phyloP scores from a whole-genome alignment of 2,329 filamentous ascomycete species.

The Tolypocladium album region DNA sequence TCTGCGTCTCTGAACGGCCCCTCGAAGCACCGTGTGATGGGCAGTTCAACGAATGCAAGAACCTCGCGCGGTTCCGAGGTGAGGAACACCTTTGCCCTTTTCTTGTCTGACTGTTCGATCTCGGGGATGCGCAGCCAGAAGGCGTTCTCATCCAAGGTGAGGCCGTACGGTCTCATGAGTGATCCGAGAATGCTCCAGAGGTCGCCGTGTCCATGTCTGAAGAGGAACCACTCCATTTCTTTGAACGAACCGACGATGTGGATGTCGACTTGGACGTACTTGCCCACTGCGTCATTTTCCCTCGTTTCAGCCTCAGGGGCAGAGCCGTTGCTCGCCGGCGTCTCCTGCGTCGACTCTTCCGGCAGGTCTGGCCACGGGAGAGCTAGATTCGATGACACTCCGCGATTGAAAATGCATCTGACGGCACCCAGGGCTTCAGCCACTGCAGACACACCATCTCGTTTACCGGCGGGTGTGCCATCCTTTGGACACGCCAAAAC shows the following conservation, averaged over 20 bases:
- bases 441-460: slow-evolving; percentile 20
- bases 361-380: slow-evolving; percentile 38
- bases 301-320: not conserved
- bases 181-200: slow-evolving; percentile 54
- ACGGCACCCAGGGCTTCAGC: slow-evolving; percentile 31
- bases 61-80: slow-evolving; percentile 43
- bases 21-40: slow-evolving; percentile 33
- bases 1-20: slow-evolving; percentile 41
- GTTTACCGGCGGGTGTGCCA: not conserved
- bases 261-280: slow-evolving; percentile 60
- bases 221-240: slow-evolving; percentile 50
- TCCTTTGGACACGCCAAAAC: slow-evolving; percentile 35
- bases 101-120: slow-evolving; percentile 49
- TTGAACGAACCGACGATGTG: slow-evolving; percentile 34
- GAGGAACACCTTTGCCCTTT: slow-evolving; percentile 48
- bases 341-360: not conserved
- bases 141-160: slow-evolving; percentile 53
- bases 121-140: slow-evolving; percentile 57
- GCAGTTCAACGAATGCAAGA: slow-evolving; percentile 54
- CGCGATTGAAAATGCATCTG: slow-evolving; percentile 17
- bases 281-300: not conserved
- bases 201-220: slow-evolving; percentile 65
- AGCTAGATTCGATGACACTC: slow-evolving; percentile 34
- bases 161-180: slow-evolving; percentile 51
- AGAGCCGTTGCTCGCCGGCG: not conserved